phyloP scores from a whole-genome alignment of 2,329 filamentous ascomycete genomes.

The Ophiostoma australiae region DNA sequence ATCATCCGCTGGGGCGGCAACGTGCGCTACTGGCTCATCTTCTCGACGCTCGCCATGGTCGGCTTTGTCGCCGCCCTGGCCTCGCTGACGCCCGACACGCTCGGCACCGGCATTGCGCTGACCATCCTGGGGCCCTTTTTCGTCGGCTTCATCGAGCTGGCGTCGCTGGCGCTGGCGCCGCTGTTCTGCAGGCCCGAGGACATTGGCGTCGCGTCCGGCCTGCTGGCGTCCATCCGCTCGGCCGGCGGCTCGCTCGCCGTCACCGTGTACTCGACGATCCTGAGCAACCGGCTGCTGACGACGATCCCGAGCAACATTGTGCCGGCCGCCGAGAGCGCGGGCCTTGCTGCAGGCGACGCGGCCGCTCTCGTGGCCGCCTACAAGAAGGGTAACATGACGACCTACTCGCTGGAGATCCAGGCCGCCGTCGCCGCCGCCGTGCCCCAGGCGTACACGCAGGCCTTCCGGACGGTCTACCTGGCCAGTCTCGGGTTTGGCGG shows the following conservation, averaged over 20 bases:
- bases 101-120: conserved; percentile 20
- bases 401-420: background rate
- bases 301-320: conserved; percentile 30
- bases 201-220: conserved; percentile 35
- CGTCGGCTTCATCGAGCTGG: conserved; percentile 24
- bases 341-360: background rate
- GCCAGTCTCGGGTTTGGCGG: conserved; percentile 20
- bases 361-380: background rate
- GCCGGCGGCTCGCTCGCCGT: conserved; percentile 14
- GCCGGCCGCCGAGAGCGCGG: background rate
- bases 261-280: conserved; percentile 19
- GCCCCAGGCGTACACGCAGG: conserved; percentile 17
- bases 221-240: conserved; percentile 35
- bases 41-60: conserved; percentile 36
- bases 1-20: conserved; percentile 19
- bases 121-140: conserved; percentile 20
- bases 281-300: conserved; percentile 30
- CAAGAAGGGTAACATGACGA: background rate
- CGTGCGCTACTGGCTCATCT: conserved; percentile 24
- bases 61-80: conserved; percentile 24
- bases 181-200: conserved; percentile 32
- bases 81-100: background rate
- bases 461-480: conserved; percentile 22
- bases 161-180: conserved; percentile 21
- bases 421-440: background rate